These are phyloP conservation scores for Monoraphidium neglectum DNA, from an alignment of 139 green algal genomes.

Conservation along the genomic window DNA sequence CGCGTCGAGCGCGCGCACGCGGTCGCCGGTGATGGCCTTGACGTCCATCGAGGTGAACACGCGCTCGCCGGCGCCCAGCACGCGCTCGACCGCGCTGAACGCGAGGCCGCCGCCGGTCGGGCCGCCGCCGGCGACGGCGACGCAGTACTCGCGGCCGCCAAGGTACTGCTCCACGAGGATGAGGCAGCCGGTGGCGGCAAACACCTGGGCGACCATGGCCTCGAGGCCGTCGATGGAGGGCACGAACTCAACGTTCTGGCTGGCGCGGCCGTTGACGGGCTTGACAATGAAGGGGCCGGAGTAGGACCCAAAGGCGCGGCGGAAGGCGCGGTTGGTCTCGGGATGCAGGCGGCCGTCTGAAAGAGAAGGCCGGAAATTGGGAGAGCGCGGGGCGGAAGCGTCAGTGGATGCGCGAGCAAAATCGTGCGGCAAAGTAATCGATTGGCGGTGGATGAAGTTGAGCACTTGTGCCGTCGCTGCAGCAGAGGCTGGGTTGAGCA, in stretches of 20 bases:
- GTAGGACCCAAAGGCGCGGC: conserved; percentile 2
- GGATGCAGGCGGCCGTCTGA: background rate
- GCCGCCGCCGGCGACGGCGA: conserved; percentile 7
- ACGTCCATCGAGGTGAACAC: conserved; percentile 21
- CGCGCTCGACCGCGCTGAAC: conserved; percentile 13
- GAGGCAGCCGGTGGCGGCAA: background rate
- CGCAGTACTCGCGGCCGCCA: background rate
- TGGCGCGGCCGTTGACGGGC: conserved; percentile 10
- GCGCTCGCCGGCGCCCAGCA: background rate
- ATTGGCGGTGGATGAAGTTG: no score
- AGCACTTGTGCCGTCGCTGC: no score
- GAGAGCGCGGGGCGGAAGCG: no score
- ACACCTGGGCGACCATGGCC: background rate
- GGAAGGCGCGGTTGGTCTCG: background rate
- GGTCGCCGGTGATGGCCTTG: conserved; percentile 6
- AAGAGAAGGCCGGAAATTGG: no score
- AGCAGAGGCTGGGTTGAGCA: no score
- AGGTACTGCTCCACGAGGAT: background rate
- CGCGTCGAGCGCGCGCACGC: background rate
- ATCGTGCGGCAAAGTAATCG: no score
- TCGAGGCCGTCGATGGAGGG: background rate
- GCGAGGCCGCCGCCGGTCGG: background rate
- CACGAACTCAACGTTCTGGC: conserved; percentile 9
- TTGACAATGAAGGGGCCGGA: conserved; percentile 13
- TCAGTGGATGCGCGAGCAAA: no score